Evolutionary conservation across 768 basidiomycete species (phyloP).

Genomic region (Saitozyma sp.): DNA sequence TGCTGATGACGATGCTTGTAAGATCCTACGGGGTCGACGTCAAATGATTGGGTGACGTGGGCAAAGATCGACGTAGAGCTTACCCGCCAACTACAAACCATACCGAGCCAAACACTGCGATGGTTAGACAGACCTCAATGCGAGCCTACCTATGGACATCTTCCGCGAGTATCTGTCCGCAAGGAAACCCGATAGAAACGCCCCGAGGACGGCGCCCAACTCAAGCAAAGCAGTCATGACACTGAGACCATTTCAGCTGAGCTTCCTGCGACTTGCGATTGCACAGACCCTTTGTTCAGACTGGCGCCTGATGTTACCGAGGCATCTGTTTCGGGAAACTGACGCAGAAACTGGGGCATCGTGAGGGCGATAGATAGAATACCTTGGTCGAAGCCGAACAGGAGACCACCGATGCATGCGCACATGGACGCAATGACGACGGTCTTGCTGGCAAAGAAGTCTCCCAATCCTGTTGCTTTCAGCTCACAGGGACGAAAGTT

Average conservation of each 20-base stretch:
- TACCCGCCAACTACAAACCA: constrained; percentile 17
- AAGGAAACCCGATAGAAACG: constrained; percentile 6
- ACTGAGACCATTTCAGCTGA: neutral
- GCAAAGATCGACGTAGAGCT: too few relatives aligned
- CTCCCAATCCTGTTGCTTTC: neutral
- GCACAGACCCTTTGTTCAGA: constrained; percentile 23
- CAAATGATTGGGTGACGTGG: too few relatives aligned
- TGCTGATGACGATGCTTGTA: constrained; percentile 8
- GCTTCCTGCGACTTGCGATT: too few relatives aligned
- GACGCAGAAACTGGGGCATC: constrained; percentile 18
- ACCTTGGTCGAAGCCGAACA: too few relatives aligned
- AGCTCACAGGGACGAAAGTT: too few relatives aligned
- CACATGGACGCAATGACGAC: neutral
- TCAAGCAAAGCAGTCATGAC: constrained; percentile 19
- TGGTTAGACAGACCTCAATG: too few relatives aligned
- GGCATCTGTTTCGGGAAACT: constrained; percentile 12
- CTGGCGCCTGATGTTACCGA: neutral
- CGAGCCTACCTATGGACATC: neutral
- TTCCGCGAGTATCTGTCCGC: constrained; percentile 12
- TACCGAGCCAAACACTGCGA: neutral
- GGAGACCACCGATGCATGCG: too few relatives aligned
- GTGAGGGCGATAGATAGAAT: constrained; percentile 14
- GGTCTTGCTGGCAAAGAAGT: neutral
- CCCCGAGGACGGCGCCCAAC: constrained; percentile 16
- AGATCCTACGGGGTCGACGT: neutral